These are phyloP conservation scores for Nicotiana tabacum DNA, from an alignment of 257 asterid species.

Conservation along the genomic window DNA sequence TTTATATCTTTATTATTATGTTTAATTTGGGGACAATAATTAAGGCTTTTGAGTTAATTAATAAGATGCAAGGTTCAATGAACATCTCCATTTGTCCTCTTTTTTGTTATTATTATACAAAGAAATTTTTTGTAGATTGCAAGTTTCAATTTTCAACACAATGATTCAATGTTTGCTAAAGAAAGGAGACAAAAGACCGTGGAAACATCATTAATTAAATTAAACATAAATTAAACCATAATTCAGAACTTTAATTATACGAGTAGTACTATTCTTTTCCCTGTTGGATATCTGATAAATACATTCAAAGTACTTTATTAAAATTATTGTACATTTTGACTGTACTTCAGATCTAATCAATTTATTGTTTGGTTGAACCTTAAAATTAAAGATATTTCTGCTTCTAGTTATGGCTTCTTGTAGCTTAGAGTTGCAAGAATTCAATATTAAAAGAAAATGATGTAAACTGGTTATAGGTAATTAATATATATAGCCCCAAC, in stretches of 20 bases:
- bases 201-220: neutral
- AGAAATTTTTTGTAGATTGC: neutral
- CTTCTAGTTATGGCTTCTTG: neutral
- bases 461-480: too few species aligned
- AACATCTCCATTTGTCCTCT: neutral
- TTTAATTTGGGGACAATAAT: neutral
- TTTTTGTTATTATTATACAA: neutral
- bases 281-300: neutral
- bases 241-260: neutral
- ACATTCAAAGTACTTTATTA: neutral
- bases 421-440: neutral
- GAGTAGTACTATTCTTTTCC: neutral
- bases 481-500: too few species aligned
- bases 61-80: conserved; percentile 15
- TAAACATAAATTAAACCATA: neutral
- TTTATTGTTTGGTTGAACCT: neutral
- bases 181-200: conserved; percentile 1
- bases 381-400: neutral
- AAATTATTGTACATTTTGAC: neutral
- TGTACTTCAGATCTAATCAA: neutral
- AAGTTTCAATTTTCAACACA: neutral
- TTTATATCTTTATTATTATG: neutral
- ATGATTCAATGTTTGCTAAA: neutral
- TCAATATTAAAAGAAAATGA: neutral
- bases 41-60: neutral